phyloP scores from a whole-genome alignment of 225 moss, liverwort and hornwort genomes.

The Thuidium tamariscinum region DNA sequence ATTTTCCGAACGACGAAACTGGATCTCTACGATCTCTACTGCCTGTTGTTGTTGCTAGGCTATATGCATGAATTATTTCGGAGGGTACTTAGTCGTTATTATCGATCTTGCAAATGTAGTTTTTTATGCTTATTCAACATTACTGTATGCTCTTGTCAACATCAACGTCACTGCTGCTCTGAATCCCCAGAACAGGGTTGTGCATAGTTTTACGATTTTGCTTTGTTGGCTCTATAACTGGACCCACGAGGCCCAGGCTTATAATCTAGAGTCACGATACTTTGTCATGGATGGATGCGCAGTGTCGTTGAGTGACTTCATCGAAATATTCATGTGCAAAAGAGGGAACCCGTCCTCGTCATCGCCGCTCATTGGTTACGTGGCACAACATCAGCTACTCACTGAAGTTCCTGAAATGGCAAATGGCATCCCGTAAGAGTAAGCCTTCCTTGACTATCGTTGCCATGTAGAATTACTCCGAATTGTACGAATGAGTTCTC shows the following conservation, averaged over 20 bases:
- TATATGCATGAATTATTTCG: not conserved
- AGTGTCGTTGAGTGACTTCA: slow-evolving; percentile 38
- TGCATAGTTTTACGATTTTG: not conserved
- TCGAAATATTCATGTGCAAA: slow-evolving; percentile 26
- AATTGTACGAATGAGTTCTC: not conserved
- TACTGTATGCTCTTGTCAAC: not conserved
- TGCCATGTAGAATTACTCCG: not conserved
- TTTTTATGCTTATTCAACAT: not conserved
- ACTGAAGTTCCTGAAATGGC: slow-evolving; percentile 35
- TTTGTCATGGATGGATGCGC: not conserved
- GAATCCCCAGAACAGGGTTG: not conserved
- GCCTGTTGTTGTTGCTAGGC: not conserved
- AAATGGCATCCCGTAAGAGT: slow-evolving; percentile 49
- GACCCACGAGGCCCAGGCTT: not conserved
- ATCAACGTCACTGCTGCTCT: not conserved
- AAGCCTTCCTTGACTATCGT: slow-evolving; percentile 19
- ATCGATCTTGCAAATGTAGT: not conserved
- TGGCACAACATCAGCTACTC: slow-evolving; percentile 42
- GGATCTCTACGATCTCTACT: not conserved
- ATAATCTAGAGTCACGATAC: not conserved
- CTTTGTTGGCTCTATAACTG: not conserved
- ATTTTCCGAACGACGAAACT: not conserved
- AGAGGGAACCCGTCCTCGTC: not conserved
- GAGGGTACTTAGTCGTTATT: not conserved
- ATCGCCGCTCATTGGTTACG: slow-evolving; percentile 21